Evolutionary conservation across 176 grass and related monocot species (phyloP).

Genomic region (Dactylis glomerata): DNA sequence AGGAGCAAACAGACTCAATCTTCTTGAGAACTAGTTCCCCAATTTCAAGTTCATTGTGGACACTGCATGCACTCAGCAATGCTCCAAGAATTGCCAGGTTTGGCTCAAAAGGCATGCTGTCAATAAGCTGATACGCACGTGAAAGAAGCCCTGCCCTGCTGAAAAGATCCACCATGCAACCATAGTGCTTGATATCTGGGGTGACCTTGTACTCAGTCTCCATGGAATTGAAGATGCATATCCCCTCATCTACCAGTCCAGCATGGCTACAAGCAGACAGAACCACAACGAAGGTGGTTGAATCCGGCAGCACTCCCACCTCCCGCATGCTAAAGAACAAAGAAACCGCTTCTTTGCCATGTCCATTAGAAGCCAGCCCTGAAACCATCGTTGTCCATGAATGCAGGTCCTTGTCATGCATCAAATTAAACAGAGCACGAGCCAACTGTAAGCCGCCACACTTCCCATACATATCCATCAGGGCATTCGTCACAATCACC

Average conservation of each 20-base stretch:
- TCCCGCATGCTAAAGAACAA: conserved; percentile 43
- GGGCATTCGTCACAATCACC: conserved; percentile 52
- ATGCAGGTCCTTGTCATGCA: conserved; percentile 56
- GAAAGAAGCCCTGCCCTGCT: conserved; percentile 62
- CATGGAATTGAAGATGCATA: conserved; percentile 59
- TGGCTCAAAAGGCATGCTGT: conserved; percentile 51
- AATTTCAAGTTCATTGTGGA: conserved; percentile 49
- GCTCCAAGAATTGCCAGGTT: conserved; percentile 55
- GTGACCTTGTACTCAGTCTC: conserved; percentile 34
- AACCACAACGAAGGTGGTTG: conserved; percentile 56
- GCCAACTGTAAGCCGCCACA: conserved; percentile 51
- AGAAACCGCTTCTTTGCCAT: conserved; percentile 37
- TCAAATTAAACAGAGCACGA: conserved; percentile 35
- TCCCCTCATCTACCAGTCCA: conserved; percentile 66
- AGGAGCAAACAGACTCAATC: conserved; percentile 50
- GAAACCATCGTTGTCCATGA: conserved; percentile 68
- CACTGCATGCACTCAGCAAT: conserved; percentile 61
- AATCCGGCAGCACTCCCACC: conserved; percentile 38
- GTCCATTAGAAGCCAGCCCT: conserved; percentile 53
- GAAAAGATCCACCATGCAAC: conserved; percentile 72
- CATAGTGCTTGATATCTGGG: conserved; percentile 64
- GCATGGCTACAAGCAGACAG: conserved; percentile 75
- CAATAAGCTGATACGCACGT: conserved; percentile 47
- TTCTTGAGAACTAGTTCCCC: conserved; percentile 56
- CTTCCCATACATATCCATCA: conserved; percentile 63